phyloP scores from a whole-genome alignment of 2,329 filamentous ascomycete species.

The Aspergillus tubingensis region DNA sequence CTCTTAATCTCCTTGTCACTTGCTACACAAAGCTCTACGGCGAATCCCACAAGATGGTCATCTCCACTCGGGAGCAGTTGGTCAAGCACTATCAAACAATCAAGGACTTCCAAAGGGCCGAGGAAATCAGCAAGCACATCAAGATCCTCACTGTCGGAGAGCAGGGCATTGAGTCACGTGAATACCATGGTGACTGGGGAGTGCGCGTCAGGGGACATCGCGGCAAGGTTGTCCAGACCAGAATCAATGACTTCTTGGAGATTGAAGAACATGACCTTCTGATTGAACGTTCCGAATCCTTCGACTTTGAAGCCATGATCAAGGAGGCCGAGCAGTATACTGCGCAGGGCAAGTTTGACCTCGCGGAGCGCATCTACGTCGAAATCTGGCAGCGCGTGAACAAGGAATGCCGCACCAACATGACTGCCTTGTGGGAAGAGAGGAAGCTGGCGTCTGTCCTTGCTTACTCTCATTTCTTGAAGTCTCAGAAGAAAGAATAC shows the following conservation, averaged over 20 bases:
- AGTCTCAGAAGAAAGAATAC: conserved; percentile 45
- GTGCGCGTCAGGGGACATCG: conserved; percentile 39
- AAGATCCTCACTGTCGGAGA: conserved; percentile 30
- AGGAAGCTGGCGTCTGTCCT: conserved; percentile 51
- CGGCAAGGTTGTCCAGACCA: conserved; percentile 13
- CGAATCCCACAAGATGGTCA: conserved; percentile 48
- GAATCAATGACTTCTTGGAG: conserved; percentile 36
- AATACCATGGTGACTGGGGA: conserved; percentile 28
- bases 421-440: conserved; percentile 50
- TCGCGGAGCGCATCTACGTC: conserved; percentile 52
- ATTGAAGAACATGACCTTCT: conserved; percentile 45
- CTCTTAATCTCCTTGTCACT: conserved; percentile 51
- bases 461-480: conserved; percentile 52
- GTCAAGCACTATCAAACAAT: conserved; percentile 52
- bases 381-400: conserved; percentile 56
- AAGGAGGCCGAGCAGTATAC: conserved; percentile 42
- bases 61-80: conserved; percentile 48
- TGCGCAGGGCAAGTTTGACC: conserved; percentile 33
- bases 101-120: conserved; percentile 50
- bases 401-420: conserved; percentile 47
- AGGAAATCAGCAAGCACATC: conserved; percentile 36
- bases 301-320: conserved; percentile 44
- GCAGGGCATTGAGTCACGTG: conserved; percentile 20
- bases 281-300: conserved; percentile 27
- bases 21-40: conserved; percentile 54